Evolutionary conservation across 2,329 filamentous ascomycete genomes (phyloP), one percentile per base, ranked within the genome.

Genomic region (Fusarium praegraminearum): DNA sequence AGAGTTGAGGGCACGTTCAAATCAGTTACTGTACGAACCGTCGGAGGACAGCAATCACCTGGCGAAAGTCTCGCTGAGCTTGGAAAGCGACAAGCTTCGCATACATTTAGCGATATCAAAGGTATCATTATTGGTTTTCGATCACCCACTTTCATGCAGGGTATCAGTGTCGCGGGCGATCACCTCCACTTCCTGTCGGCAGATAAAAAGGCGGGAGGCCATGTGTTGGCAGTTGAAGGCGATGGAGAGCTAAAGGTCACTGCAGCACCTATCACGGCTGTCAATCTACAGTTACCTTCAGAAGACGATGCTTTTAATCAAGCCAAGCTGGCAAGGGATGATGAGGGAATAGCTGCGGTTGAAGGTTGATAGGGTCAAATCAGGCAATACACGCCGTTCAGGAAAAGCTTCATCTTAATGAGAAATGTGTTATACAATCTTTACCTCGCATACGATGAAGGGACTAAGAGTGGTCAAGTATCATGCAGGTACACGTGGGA

Each of bases 151-250:
- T 71, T 59, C 7, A 69, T 69, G 60, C 65, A 69, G 28, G 68
- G 68, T 0, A 47, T 71, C 26, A 71, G 68, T 2, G 69, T 71
- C 12, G 67, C 68, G 2, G 68, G 69, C 1, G 68, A 66, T 12
- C 69, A 71, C 13, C 20, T 71, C 1, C 69, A 71, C 12, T 71
- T 71, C 8, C 13, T 71, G 3, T 32, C 45, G 1, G 44, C 20
- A 0, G 35, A 57, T 1, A 54, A 54, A 36, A 28, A 65, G 11
- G 57, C 16, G 0, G 69, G 69, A 15, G 69, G 69, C 1, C 69
- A 71, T 47, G 51, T 71, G 2, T n/a, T 71, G 8, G 53, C 46
- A 2, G 15, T 65, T 9, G 35, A 69, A 43, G 55, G 67, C 1
- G 51, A 71, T 4, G 49, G 51, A 8, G 33, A 71, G 1, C 7